Base-by-base conservation (phyloP, 192 early-diverging fungal species). In the Chytriomyces hyalinus region DNA sequence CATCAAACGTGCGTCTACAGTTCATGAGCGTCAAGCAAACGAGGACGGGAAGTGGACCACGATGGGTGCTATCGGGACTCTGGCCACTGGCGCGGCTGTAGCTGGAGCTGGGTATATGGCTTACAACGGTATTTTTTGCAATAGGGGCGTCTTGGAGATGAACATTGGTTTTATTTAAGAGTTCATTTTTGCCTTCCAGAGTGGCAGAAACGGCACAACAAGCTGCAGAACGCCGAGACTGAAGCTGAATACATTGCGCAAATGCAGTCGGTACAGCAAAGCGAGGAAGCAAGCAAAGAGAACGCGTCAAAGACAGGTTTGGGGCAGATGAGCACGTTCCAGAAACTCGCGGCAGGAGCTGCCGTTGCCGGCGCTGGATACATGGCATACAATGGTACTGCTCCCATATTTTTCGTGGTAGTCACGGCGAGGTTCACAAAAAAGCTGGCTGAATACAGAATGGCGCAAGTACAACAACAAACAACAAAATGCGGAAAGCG, bases 111-210 rank as follows among this genome's bases (percentile, higher is more conserved):
- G 15, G 20, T 20, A 57, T 5, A 57, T 57, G 13, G 53, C 53
- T 57, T 57, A 57, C 53, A 57, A 57, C 20, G 53, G 53, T 57
- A 20, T n/a, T n/a, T n/a, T n/a, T n/a, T 57, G 53, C 53, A n/a
- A 13, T n/a, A n/a, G 53, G 53, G 24, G 24, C 24, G 0, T 26
- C 13, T 57, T 20, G 53, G 20, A 57, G 20, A 20, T 57, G 53
- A 57, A 36, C 1, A 4, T 2, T 57, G 15, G 20, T 57, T 57
- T 57, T 20, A 13, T 57, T 57, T 4, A 57, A 20, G 36, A 36
- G 3, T 36, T 36, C 36, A 36, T 36, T 36, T 36, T 36, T 2
- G 36, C 36, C 36, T 36, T 36, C 36, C 36, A 36, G 36, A 36
- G 36, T 36, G 36, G 36, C 36, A 36, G 36, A 36, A 36, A 36